phyloP scores from a whole-genome alignment of 2,329 filamentous ascomycete genomes.

The Talaromyces rugulosus region DNA sequence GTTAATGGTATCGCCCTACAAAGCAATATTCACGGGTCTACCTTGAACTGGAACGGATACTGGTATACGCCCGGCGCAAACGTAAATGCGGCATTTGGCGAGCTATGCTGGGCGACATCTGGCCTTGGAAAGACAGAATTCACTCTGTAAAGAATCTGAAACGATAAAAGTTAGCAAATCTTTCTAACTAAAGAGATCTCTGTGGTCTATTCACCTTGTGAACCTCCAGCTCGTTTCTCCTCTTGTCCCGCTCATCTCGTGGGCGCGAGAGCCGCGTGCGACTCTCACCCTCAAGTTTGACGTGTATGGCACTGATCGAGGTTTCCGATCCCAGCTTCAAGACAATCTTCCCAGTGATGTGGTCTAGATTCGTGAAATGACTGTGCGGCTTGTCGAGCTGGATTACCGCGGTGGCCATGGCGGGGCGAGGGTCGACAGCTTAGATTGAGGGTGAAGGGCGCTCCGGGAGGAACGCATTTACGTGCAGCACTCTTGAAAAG shows the following conservation, averaged over 20 bases:
- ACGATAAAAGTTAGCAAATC: neutral
- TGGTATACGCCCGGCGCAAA: conserved; percentile 44
- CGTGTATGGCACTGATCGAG: conserved; percentile 42
- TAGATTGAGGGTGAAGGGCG: conserved; percentile 11
- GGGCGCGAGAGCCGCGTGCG: conserved; percentile 40
- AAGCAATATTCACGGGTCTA: conserved; percentile 15
- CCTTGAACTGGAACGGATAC: conserved; percentile 49
- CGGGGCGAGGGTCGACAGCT: conserved; percentile 8
- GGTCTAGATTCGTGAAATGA: conserved; percentile 48
- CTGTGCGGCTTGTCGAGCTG: conserved; percentile 39
- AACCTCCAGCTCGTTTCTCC: conserved; percentile 45
- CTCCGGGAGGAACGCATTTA: conserved; percentile 14
- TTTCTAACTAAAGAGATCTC: neutral
- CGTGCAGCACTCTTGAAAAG: neutral
- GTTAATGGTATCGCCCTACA: neutral
- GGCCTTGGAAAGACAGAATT: conserved; percentile 43
- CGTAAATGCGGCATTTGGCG: conserved; percentile 37
- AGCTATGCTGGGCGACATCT: conserved; percentile 34
- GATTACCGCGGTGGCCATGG: conserved; percentile 42
- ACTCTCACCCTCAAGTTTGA: conserved; percentile 49
- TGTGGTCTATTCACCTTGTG: conserved; percentile 39
- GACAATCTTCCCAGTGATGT: conserved; percentile 42
- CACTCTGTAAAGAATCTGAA: conserved; percentile 46
- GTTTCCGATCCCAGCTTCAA: conserved; percentile 39
- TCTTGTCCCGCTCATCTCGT: conserved; percentile 41